Evolutionary conservation across 2,329 filamentous ascomycete genomes (phyloP).

Genomic region (Epicoccum sorghinum): DNA sequence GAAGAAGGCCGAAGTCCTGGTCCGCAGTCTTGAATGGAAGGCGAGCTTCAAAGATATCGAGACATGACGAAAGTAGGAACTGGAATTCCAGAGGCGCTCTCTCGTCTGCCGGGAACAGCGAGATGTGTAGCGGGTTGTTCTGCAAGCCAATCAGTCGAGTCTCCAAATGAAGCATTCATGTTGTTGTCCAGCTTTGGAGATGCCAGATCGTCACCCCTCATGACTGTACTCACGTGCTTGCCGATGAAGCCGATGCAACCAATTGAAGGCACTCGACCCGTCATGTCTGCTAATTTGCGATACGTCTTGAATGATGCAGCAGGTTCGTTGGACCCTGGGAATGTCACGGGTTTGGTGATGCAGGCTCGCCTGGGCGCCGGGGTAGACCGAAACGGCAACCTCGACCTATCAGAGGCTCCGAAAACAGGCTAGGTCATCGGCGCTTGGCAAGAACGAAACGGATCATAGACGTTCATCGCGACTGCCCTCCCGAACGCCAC

Average conservation of each 20-base stretch:
- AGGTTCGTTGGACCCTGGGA: background rate
- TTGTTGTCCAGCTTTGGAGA: background rate
- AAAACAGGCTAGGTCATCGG: conserved; percentile 39
- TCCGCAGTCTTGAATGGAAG: conserved; percentile 73
- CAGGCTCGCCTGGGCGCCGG: conserved; percentile 29
- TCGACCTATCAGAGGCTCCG: conserved; percentile 40
- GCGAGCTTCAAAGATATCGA: conserved; percentile 92
- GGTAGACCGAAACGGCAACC: conserved; percentile 34
- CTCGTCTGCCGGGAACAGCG: conserved; percentile 79
- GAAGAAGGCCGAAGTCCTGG: conserved; percentile 88
- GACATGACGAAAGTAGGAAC: conserved; percentile 85
- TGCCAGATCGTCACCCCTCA: background rate
- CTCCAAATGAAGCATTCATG: background rate
- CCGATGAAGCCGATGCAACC: conserved; percentile 94
- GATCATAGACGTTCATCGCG: conserved; percentile 40
- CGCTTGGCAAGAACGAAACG: conserved; percentile 15
- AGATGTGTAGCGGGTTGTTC: conserved; percentile 96
- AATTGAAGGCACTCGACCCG: conserved; percentile 70
- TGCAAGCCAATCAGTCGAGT: conserved; percentile 46
- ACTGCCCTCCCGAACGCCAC: conserved; percentile 39
- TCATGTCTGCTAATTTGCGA: conserved; percentile 39
- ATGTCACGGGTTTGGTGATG: conserved; percentile 18
- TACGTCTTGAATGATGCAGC: background rate
- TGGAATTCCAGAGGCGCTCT: conserved; percentile 86
- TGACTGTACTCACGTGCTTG: conserved; percentile 71